Conservation (phyloP, 306 rosid genomes). For the Cucurbita argyrosperma region DNA sequence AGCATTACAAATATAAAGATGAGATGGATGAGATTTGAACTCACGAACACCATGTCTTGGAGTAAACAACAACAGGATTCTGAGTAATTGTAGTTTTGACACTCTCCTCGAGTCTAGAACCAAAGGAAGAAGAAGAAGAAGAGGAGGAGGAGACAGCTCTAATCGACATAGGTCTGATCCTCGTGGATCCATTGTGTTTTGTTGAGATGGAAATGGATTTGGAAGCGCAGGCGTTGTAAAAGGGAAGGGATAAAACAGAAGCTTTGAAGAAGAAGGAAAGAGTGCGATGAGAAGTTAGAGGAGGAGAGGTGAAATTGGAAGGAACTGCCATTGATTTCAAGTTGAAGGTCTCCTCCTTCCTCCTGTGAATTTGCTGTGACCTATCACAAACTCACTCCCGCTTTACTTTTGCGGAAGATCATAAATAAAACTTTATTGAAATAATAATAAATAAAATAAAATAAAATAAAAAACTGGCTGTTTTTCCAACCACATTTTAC, state of each 20-base stretch:
- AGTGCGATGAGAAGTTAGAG: conserved; percentile 15
- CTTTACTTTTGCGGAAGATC: not conserved
- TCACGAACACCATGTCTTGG: conserved; percentile 94
- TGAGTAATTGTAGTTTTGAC: conserved; percentile 54
- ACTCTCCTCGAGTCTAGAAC: conserved; percentile 85
- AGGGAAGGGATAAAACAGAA: conserved; percentile 16
- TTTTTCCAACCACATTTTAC: too few species aligned
- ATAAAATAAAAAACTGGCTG: too few species aligned
- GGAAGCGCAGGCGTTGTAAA: conserved; percentile 8
- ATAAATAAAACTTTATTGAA: too few species aligned
- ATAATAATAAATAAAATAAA: too few species aligned
- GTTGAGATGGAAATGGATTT: conserved; percentile 6
- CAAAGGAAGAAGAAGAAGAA: conserved; percentile 56
- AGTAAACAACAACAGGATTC: conserved; percentile 73
- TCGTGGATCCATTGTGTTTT: conserved; percentile 13
- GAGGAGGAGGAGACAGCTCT: conserved; percentile 47
- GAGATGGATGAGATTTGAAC: conserved; percentile 13
- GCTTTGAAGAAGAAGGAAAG: conserved; percentile 21
- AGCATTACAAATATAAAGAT: not conserved
- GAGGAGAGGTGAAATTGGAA: conserved; percentile 12
- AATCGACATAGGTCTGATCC: conserved; percentile 18
- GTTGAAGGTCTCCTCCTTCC: not conserved
- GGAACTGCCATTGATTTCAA: conserved; percentile 33
- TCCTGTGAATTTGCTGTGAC: not conserved
- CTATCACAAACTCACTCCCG: not conserved